Evolutionary conservation across 805 yeast genomes (phyloP), one percentile per base, ranked within the genome.

Genomic region (Saccharomyces paradoxus): DNA sequence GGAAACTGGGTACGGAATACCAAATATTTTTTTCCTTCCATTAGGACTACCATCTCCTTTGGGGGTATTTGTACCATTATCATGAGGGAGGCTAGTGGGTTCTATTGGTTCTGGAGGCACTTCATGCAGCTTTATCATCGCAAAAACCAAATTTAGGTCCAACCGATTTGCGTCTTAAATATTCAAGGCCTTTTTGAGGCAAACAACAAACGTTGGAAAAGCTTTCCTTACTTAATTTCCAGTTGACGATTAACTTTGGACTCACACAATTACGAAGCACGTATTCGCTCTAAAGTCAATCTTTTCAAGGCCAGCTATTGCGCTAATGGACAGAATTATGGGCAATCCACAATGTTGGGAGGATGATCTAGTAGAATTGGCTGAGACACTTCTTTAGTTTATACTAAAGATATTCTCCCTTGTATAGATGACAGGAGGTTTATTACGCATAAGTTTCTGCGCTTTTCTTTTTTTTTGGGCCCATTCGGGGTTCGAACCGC

Each of bases 71-170:
- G 22, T 7, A 37, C 12, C 24, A 37, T 17, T 24, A 17, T 37
- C 17, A 8, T 37, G 44, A n/a, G 44, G 24, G 22, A 37, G 56
- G 3, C 50, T 46, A 22, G 41, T 48, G 29, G 47, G 50, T 8
- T 57, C 50, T 26, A 62, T 50, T 4, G 67, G 67, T 50, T 62
- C 62, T 6, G 67, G 67, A 17, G 59, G 26, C 3, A 63, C 55
- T 31, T 58, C 59, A 27, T 58, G 57, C 27, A 63, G 27, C 31
- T 50, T 52, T 53, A 52, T 52, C 29, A 37, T 37, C 44, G 24
- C 12, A 37, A 37, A 37, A 37, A 6, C 44, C 3, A 8, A 9
- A 1, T 12, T 17, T 4, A 17, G 24, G 41, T 13, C 44, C 4
- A 37, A 37, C 4, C 17, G 44, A 12, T 17, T 3, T 37, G 7